These are phyloP conservation scores for Oenanthe sinensis DNA, from an alignment of 129 eudicot genomes.

Conservation along the genomic window DNA sequence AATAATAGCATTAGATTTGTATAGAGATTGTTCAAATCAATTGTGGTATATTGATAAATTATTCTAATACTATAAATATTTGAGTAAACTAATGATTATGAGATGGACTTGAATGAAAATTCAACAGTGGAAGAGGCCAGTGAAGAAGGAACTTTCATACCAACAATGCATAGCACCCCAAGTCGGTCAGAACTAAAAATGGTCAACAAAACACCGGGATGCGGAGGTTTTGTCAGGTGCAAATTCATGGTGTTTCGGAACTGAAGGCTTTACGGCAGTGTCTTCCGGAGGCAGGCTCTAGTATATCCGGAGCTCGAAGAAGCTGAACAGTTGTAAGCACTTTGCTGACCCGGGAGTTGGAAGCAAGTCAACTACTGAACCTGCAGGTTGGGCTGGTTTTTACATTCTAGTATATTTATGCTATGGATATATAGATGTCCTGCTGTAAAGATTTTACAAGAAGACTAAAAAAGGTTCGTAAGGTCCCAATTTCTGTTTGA, in stretches of 20 bases:
- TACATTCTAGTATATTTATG: slow-evolving; percentile 15
- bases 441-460: too few species aligned
- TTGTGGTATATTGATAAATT: too few species aligned
- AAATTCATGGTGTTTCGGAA: slow-evolving; percentile 55
- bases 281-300: slow-evolving; percentile 48
- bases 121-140: slow-evolving; percentile 75
- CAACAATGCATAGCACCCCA: slow-evolving; percentile 27
- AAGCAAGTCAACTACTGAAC: slow-evolving; percentile 62
- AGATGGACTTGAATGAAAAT: slow-evolving; percentile 79
- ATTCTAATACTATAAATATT: too few species aligned
- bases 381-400: slow-evolving; percentile 97
- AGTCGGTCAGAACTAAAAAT: slow-evolving; percentile 74
- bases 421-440: not conserved
- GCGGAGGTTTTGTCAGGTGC: slow-evolving; percentile 26
- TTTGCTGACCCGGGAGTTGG: slow-evolving; percentile 46
- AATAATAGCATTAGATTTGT: too few species aligned
- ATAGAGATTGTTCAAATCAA: too few species aligned
- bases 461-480: too few species aligned
- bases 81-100: slow-evolving; percentile 98
- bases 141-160: slow-evolving; percentile 62
- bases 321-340: slow-evolving; percentile 29
- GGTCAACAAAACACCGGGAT: slow-evolving; percentile 41
- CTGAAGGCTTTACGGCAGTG: slow-evolving; percentile 64
- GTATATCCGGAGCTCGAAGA: slow-evolving; percentile 24
- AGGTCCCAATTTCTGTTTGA: not conserved